A percentile compares a stretch with the other conserved stretches of the same genome.
These are phyloP conservation scores for Chamaecyparis obtusa DNA, from an alignment of 75 land plant species.

Conservation along the genomic window DNA sequence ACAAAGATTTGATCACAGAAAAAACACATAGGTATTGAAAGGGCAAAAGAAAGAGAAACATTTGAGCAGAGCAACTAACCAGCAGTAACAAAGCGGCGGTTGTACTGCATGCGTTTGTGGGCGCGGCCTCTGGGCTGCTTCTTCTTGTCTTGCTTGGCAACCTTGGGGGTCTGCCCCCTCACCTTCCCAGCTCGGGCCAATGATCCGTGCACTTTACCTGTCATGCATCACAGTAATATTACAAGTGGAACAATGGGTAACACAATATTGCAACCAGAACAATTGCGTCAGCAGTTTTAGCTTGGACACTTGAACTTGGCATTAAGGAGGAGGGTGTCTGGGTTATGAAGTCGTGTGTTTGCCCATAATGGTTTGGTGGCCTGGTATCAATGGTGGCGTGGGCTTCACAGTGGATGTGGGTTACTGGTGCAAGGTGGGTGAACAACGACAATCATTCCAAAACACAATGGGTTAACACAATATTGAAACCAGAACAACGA, in stretches of 20 bases:
- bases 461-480: not conserved
- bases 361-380: too few relatives aligned
- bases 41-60: not conserved
- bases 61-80: constrained; percentile 24
- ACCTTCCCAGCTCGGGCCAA: constrained; percentile 93
- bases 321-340: too few relatives aligned
- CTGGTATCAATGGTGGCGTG: too few relatives aligned
- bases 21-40: not conserved
- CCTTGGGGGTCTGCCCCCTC: constrained; percentile 87
- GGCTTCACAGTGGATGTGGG: too few relatives aligned
- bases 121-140: constrained; percentile 83
- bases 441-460: too few relatives aligned
- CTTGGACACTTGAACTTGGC: too few relatives aligned
- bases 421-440: too few relatives aligned
- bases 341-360: too few relatives aligned
- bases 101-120: constrained; percentile 86
- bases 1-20: too few relatives aligned
- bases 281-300: too few relatives aligned
- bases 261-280: too few relatives aligned
- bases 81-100: constrained; percentile 88
- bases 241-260: not conserved
- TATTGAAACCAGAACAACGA: too few relatives aligned
- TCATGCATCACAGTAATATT: not conserved
- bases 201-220: constrained; percentile 94
- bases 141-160: constrained; percentile 83